Base-by-base conservation (phyloP, 2,329 filamentous ascomycete species). In the Clonostachys solani region DNA sequence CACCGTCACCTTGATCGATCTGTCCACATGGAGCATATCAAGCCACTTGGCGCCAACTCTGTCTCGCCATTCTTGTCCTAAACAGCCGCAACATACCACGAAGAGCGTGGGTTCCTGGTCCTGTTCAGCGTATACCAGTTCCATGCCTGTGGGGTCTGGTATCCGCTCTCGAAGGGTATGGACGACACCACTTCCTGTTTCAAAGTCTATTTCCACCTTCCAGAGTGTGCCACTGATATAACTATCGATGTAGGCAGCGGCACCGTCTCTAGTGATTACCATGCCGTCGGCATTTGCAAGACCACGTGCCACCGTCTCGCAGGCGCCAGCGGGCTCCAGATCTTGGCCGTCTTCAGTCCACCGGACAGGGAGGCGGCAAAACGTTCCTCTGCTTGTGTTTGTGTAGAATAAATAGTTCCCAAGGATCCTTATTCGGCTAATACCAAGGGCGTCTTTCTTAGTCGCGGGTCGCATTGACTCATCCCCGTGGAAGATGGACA, bases 311-410 rank as follows among this genome's bases (percentile, higher is more conserved):
- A 49, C 5, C 6, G 8, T 18, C 33, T 45, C 23, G 3, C 42
- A 17, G 2, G 42, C 35, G 13, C 47, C 47, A 4, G 44, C n/a
- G 13, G 34, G 13, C 37, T 34, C 12, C 15, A 49, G 13, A 33
- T 44, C 44, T 5, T 36, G 33, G 40, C 44, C 43, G n/a, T 40
- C 44, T 5, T 43, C 40, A 19, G n/a, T 15, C 3, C 40, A 17
- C 33, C 47, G 33, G 33, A 51, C 45, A 34, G 49, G 49, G 33
- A 49, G 37, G 17, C 47, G 44, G 19, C 41, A 45, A 10, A 51
- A 17, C 15, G 17, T 35, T 13, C 47, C 49, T 19, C 36, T 40
- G 23, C 44, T 41, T 38, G 40, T 47, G 49, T 49, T 51, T 2
- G 45, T 47, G 42, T 42, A 48, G 44, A 44, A 51, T n/a, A 45